These are phyloP conservation scores for Ambrosiella cleistominuta DNA, from an alignment of 2,329 filamentous ascomycete species.

Conservation along the genomic window DNA sequence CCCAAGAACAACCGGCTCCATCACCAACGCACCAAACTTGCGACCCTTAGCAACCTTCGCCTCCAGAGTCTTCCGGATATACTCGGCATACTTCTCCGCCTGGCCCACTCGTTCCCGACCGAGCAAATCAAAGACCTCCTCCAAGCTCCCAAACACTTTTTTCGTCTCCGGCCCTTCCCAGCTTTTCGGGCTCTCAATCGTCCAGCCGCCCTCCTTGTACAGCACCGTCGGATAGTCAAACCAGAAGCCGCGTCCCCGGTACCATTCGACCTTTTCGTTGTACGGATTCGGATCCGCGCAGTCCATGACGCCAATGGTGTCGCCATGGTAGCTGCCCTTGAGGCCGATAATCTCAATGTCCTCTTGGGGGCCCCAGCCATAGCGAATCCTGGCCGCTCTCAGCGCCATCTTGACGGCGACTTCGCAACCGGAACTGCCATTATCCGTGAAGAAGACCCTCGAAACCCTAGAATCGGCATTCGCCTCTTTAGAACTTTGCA, in stretches of 20 bases:
- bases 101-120: constrained; percentile 27
- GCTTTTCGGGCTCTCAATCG: constrained; percentile 35
- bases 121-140: constrained; percentile 42
- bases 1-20: constrained; percentile 66
- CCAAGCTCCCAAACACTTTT: constrained; percentile 29
- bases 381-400: constrained; percentile 47
- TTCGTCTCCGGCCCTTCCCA: constrained; percentile 29
- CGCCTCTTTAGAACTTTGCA: constrained; percentile 42
- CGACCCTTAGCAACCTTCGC: constrained; percentile 35
- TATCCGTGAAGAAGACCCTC: constrained; percentile 69
- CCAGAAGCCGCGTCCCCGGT: constrained; percentile 62
- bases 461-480: constrained; percentile 29
- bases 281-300: constrained; percentile 59
- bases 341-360: constrained; percentile 55
- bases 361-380: constrained; percentile 42
- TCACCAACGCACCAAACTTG: constrained; percentile 59
- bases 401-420: constrained; percentile 76
- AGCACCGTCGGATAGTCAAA: constrained; percentile 60
- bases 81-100: constrained; percentile 36
- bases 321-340: constrained; percentile 69
- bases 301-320: constrained; percentile 81
- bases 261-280: constrained; percentile 79
- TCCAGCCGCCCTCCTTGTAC: constrained; percentile 49
- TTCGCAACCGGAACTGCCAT: constrained; percentile 68
- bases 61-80: constrained; percentile 39